Conservation (phyloP, 2,329 filamentous ascomycete genomes). For the Penicillium expansum region DNA sequence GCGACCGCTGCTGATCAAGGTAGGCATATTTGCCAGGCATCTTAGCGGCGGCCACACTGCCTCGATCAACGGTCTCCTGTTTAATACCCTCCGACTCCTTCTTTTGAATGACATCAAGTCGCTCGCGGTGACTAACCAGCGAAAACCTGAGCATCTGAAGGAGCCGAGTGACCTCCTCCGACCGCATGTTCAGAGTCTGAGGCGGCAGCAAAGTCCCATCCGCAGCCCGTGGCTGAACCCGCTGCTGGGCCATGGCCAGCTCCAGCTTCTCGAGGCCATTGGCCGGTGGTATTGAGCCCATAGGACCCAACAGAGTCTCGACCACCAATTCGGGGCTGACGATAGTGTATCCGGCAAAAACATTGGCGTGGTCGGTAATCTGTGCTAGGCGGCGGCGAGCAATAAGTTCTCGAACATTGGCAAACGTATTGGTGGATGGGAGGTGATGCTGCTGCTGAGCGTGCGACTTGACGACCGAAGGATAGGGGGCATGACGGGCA, state of each 20-base stretch:
- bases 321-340: conserved; percentile 45
- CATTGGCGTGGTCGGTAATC: conserved; percentile 47
- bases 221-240: conserved; percentile 39
- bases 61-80: conserved; percentile 32
- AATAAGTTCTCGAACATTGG: conserved; percentile 42
- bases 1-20: conserved; percentile 40
- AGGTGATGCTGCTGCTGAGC: conserved; percentile 31
- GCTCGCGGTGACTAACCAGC: conserved; percentile 40
- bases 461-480: conserved; percentile 37
- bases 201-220: conserved; percentile 40
- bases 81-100: conserved; percentile 37
- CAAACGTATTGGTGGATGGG: conserved; percentile 40
- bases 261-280: conserved; percentile 45
- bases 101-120: conserved; percentile 40
- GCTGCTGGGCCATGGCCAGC: conserved; percentile 45
- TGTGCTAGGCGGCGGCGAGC: conserved; percentile 43
- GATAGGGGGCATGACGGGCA: conserved; percentile 39
- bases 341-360: conserved; percentile 45
- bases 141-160: conserved; percentile 47
- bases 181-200: conserved; percentile 45
- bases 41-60: conserved; percentile 31
- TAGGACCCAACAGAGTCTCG: conserved; percentile 42
- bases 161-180: conserved; percentile 43
- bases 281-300: conserved; percentile 40
- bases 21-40: conserved; percentile 41